Evolutionary conservation across 352 stramenopile species (phyloP).

Genomic region (Pythium aquatile): DNA sequence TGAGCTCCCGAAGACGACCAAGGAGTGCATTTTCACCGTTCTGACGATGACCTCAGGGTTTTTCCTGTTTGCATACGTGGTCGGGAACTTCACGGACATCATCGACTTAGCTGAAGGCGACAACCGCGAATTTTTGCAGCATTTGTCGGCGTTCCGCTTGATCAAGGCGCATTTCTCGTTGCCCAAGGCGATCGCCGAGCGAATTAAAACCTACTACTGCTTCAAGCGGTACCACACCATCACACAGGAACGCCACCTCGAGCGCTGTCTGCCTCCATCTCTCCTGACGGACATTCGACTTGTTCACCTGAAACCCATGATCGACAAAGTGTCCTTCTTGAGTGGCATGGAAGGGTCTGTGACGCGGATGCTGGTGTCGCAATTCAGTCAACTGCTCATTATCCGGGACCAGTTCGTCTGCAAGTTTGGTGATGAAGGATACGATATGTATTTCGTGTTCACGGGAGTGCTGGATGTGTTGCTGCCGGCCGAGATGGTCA

Average conservation of each 20-base stretch:
- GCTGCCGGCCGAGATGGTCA: conserved; percentile 20
- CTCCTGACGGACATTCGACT: conserved; percentile 55
- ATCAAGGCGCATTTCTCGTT: conserved; percentile 44
- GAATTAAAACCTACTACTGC: conserved; percentile 49
- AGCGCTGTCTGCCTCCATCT: conserved; percentile 44
- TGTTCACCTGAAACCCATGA: conserved; percentile 49
- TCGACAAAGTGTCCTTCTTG: conserved; percentile 55
- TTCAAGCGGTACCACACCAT: conserved; percentile 59
- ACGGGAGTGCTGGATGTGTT: conserved; percentile 42
- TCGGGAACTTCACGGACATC: conserved; percentile 49
- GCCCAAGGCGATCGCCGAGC: conserved; percentile 31
- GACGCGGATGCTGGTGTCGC: conserved; percentile 51
- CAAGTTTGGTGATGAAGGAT: conserved; percentile 42
- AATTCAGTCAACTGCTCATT: conserved; percentile 46
- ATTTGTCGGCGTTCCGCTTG: conserved; percentile 41
- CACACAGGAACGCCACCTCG: conserved; percentile 46
- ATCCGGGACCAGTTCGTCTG: conserved; percentile 44
- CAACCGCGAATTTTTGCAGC: conserved; percentile 50
- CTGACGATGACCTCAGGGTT: conserved; percentile 41
- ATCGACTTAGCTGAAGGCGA: conserved; percentile 46
- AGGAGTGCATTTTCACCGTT: conserved; percentile 41
- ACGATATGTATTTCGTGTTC: conserved; percentile 67
- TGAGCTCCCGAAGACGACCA: conserved; percentile 32
- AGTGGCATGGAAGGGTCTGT: conserved; percentile 42
- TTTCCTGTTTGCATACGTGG: conserved; percentile 48